Percentiles rank a stretch among this genome's conserved stretches.
These are phyloP conservation scores for Globisporangium canariense DNA, from an alignment of 352 stramenopile genomes.

Conservation along the genomic window DNA sequence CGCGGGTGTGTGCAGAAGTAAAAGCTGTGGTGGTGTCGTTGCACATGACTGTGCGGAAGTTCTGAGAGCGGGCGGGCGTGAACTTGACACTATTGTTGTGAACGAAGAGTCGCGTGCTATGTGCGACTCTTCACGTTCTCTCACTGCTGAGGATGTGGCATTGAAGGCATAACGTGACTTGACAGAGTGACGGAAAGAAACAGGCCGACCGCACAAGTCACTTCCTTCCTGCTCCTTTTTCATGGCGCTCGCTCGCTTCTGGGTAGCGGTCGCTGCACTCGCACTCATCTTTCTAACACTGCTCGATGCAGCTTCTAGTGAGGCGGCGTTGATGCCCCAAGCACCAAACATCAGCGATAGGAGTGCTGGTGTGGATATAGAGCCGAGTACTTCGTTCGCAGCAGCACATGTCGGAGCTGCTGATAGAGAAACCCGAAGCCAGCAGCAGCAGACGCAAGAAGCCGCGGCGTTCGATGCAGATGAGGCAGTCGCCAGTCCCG, in stretches of 20 bases:
- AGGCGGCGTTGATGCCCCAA: neutral
- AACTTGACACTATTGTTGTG: too few species aligned
- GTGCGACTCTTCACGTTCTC: too few species aligned
- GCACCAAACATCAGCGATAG: neutral
- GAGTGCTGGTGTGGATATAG: neutral
- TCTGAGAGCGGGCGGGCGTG: too few species aligned
- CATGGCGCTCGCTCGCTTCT: neutral
- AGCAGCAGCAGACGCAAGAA: neutral
- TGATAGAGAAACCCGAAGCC: neutral
- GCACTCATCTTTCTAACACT: neutral
- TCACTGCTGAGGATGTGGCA: too few species aligned
- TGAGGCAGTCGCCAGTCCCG: neutral
- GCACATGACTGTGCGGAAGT: too few species aligned
- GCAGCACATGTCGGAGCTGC: neutral
- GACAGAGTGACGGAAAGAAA: too few species aligned
- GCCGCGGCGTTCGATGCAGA: neutral
- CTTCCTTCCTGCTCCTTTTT: neutral
- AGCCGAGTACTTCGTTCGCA: neutral
- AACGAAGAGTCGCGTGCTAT: too few species aligned
- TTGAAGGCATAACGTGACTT: too few species aligned
- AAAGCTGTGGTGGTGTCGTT: too few species aligned
- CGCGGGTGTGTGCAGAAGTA: too few species aligned
- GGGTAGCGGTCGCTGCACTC: neutral
- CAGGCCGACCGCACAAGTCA: too few species aligned
- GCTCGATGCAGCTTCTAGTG: neutral